Conservation (phyloP, 805 yeast genomes). For the Komagataella pseudopastoris region DNA sequence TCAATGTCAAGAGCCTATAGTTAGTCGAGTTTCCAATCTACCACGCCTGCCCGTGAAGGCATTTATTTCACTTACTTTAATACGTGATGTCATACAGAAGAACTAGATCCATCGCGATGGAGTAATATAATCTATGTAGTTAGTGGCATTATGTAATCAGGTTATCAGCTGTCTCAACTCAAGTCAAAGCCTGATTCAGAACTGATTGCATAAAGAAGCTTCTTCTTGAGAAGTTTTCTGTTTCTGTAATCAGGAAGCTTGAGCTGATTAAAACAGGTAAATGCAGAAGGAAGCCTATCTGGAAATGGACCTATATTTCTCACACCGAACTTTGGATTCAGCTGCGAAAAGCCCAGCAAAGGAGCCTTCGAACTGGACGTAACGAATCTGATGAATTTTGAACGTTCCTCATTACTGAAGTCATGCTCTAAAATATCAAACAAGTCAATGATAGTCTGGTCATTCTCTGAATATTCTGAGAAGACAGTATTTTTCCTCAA, state of each 20-base stretch:
- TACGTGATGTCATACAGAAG: neutral
- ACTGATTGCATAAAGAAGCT: constrained; percentile 66
- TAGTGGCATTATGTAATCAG: neutral
- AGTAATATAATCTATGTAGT: neutral
- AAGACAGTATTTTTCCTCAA: constrained; percentile 47
- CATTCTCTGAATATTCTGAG: constrained; percentile 46
- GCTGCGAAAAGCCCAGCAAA: constrained; percentile 64
- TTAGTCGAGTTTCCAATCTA: neutral
- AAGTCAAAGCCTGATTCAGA: constrained; percentile 84
- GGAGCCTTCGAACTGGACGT: constrained; percentile 92
- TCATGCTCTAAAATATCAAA: constrained; percentile 64
- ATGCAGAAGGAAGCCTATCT: constrained; percentile 72
- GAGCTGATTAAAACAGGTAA: constrained; percentile 84
- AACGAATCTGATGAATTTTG: constrained; percentile 68
- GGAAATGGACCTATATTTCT: constrained; percentile 44
- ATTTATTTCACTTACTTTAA: neutral
- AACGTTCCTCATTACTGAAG: constrained; percentile 46
- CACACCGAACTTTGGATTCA: constrained; percentile 73
- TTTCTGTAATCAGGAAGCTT: constrained; percentile 74
- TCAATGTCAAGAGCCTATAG: constrained; percentile 32
- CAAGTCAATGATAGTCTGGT: constrained; percentile 47
- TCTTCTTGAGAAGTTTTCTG: constrained; percentile 40
- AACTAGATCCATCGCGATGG: neutral
- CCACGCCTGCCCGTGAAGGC: neutral
- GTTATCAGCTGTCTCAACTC: constrained; percentile 21